A percentile compares a stretch with the other conserved stretches of the same genome.
phyloP scores from a whole-genome alignment of 1,139 yeast genomes.

The Blastobotrys apis region DNA sequence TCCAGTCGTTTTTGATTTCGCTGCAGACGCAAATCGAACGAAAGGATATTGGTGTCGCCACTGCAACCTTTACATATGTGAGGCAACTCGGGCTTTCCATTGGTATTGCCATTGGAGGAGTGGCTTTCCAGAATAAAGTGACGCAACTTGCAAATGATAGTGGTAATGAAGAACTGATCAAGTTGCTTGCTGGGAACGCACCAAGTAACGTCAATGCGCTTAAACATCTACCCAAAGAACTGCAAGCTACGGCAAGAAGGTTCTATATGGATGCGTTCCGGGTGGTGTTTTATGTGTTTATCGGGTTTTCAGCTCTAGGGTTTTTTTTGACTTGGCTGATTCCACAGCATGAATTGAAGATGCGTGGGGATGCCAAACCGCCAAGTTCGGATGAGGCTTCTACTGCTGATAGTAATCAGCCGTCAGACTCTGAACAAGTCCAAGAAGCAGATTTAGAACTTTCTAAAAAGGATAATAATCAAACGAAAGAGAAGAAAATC shows the following conservation, averaged over 20 bases:
- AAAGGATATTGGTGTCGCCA: conserved; percentile 26
- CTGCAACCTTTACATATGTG: conserved; percentile 24
- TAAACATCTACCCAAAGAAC: conserved; percentile 16
- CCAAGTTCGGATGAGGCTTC: too few relatives aligned
- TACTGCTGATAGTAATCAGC: too few relatives aligned
- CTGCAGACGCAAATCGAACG: conserved; percentile 25
- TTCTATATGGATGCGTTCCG: conserved; percentile 22
- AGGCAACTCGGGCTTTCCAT: conserved; percentile 28
- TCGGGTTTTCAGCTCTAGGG: conserved; percentile 24
- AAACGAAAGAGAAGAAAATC: too few relatives aligned
- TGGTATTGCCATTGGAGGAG: conserved; percentile 29
- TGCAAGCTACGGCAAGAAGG: conserved; percentile 17
- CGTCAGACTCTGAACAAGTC: too few relatives aligned
- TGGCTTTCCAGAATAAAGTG: conserved; percentile 26
- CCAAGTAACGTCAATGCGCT: conserved; percentile 24
- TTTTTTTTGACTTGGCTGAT: conserved; percentile 21
- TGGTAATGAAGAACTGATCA: conserved; percentile 10
- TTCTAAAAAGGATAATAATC: too few relatives aligned
- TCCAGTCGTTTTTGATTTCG: conserved; percentile 27
- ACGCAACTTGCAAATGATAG: conserved; percentile 17
- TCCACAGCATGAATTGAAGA: conserved; percentile 23
- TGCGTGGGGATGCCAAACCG: conserved; percentile 6
- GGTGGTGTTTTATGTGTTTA: conserved; percentile 23
- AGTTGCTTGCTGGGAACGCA: conserved; percentile 22
- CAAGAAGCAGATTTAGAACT: too few relatives aligned